These are phyloP conservation scores for Rhizopus stolonifer DNA, from an alignment of 371 early-diverging fungal genomes.

Conservation along the genomic window DNA sequence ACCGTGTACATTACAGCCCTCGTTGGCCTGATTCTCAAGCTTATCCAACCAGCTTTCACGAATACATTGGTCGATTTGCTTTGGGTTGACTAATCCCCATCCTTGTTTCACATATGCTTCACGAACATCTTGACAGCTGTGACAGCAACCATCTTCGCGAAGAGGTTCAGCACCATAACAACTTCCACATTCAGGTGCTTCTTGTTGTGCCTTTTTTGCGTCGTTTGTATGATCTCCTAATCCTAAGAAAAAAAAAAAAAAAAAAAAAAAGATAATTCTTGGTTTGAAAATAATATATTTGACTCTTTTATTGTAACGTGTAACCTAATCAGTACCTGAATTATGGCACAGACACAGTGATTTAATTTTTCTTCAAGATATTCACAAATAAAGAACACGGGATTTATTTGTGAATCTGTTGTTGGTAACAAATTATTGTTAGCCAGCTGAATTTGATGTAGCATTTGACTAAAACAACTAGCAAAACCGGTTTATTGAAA, in stretches of 20 bases:
- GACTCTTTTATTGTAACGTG: no score
- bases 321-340: no score
- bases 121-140: constrained; percentile 91
- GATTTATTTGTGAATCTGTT: no score
- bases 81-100: constrained; percentile 78
- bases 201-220: constrained; percentile 40
- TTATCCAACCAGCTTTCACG: constrained; percentile 81
- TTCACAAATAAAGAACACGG: no score
- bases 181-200: constrained; percentile 77
- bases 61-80: constrained; percentile 88
- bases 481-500: no score
- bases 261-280: no score
- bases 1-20: constrained; percentile 91
- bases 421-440: no score
- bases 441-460: no score
- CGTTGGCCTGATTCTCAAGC: constrained; percentile 75
- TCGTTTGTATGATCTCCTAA: constrained; percentile 48
- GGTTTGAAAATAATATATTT: no score
- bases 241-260: constrained; percentile 22
- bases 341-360: no score
- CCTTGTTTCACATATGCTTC: constrained; percentile 79
- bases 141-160: constrained; percentile 82
- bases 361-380: no score
- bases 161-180: constrained; percentile 83
- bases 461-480: no score